These are phyloP conservation scores for Coleophoma crateriformis DNA, from an alignment of 2,329 filamentous ascomycete species.

Conservation along the genomic window DNA sequence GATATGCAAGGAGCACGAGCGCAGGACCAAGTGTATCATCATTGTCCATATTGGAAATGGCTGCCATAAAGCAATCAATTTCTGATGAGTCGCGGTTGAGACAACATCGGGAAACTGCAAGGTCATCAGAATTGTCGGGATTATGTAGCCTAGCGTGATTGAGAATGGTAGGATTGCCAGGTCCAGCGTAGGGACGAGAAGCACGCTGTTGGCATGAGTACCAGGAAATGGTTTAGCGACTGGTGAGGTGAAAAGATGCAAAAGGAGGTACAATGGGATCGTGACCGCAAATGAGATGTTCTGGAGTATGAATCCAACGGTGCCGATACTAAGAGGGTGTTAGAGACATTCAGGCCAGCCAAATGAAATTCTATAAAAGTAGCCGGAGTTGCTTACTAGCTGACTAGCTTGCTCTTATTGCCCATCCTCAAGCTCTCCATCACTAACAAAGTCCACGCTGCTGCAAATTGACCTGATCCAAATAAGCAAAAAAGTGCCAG, in stretches of 20 bases:
- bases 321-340: constrained; percentile 20
- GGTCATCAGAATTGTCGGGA: constrained; percentile 37
- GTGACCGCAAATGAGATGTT: constrained; percentile 37
- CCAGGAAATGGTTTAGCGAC: constrained; percentile 26
- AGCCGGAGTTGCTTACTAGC: constrained; percentile 29
- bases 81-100: constrained; percentile 36
- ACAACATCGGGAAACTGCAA: constrained; percentile 34
- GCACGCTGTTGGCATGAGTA: constrained; percentile 24
- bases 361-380: background rate
- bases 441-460: constrained; percentile 25
- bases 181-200: constrained; percentile 21
- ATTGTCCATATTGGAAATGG: constrained; percentile 41
- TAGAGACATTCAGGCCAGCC: background rate
- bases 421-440: constrained; percentile 39
- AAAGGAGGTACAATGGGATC: constrained; percentile 33
- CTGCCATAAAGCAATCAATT: constrained; percentile 43
- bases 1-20: constrained; percentile 1
- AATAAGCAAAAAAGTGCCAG: constrained; percentile 16
- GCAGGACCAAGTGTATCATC: constrained; percentile 28
- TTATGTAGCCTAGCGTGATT: constrained; percentile 35
- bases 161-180: constrained; percentile 30
- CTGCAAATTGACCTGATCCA: constrained; percentile 22
- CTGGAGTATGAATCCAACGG: constrained; percentile 36
- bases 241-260: constrained; percentile 37
- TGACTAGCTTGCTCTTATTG: constrained; percentile 33